A percentile compares a stretch with the other conserved stretches of the same genome.
These are phyloP conservation scores for Volvox reticuliferus DNA, from an alignment of 139 green algal species.

Conservation along the genomic window DNA sequence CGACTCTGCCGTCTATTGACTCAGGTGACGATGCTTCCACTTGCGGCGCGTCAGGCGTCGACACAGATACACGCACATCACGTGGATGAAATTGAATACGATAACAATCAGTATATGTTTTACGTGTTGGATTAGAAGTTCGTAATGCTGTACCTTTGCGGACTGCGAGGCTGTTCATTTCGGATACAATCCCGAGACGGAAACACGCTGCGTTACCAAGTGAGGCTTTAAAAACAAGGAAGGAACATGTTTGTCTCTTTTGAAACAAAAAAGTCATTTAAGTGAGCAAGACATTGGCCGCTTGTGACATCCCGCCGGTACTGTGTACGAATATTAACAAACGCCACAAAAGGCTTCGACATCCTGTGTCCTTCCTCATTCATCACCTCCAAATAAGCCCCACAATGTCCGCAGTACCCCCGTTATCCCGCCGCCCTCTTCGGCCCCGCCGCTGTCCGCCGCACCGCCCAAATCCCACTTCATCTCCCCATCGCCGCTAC, in stretches of 20 bases:
- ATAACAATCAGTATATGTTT: neutral
- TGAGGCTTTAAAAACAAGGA: no score
- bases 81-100: neutral
- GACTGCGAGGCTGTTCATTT: neutral
- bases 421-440: neutral
- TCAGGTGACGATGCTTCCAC: neutral
- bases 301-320: no score
- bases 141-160: neutral
- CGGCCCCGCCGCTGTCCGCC: neutral
- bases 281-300: no score
- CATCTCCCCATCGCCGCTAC: conserved; percentile 41
- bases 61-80: neutral
- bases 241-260: no score
- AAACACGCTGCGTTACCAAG: no score
- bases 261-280: no score
- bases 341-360: no score
- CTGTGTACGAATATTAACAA: no score
- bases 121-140: neutral
- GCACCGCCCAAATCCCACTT: conserved; percentile 51
- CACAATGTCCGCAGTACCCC: conserved; percentile 41
- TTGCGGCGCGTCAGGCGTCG: neutral
- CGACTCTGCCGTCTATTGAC: no score
- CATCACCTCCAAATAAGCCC: conserved; percentile 36
- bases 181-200: neutral
- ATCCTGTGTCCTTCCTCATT: neutral